phyloP scores from a whole-genome alignment of 2,329 filamentous ascomycete species.

The Xylariaceae sp. region DNA sequence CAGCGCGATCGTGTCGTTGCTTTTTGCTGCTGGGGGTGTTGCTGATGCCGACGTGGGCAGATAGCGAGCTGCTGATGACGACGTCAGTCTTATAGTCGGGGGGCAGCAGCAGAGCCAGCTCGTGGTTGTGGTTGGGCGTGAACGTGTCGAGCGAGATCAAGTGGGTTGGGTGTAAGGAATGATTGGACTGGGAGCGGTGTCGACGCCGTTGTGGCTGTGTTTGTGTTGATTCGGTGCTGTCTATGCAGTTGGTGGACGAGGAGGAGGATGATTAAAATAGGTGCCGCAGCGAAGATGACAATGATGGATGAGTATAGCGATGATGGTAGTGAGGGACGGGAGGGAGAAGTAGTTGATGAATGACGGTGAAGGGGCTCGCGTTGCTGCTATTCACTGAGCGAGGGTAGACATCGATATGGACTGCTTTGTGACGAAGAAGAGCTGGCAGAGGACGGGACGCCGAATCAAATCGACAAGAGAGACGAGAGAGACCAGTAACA shows the following conservation, averaged over 20 bases:
- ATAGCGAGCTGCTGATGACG: neutral
- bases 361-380: constrained; percentile 26
- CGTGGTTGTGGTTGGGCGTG: constrained; percentile 29
- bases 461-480: constrained; percentile 10
- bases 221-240: constrained; percentile 5
- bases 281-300: constrained; percentile 13
- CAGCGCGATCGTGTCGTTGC: constrained; percentile 19
- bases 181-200: constrained; percentile 10
- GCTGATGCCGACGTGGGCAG: neutral
- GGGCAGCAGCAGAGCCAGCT: constrained; percentile 21
- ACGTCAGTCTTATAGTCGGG: neutral
- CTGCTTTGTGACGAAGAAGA: constrained; percentile 20
- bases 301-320: constrained; percentile 14
- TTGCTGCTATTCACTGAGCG: constrained; percentile 24
- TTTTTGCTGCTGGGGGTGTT: constrained; percentile 12
- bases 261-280: constrained; percentile 22
- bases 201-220: constrained; percentile 6
- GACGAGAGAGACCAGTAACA: constrained; percentile 11
- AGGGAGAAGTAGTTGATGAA: constrained; percentile 24
- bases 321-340: constrained; percentile 29
- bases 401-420: constrained; percentile 30
- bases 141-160: constrained; percentile 36
- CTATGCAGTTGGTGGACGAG: constrained; percentile 26
- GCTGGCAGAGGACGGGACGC: constrained; percentile 4
- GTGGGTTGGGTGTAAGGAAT: constrained; percentile 22